phyloP scores from a whole-genome alignment of 345 rosid genomes.

The Aurinia saxatilis region DNA sequence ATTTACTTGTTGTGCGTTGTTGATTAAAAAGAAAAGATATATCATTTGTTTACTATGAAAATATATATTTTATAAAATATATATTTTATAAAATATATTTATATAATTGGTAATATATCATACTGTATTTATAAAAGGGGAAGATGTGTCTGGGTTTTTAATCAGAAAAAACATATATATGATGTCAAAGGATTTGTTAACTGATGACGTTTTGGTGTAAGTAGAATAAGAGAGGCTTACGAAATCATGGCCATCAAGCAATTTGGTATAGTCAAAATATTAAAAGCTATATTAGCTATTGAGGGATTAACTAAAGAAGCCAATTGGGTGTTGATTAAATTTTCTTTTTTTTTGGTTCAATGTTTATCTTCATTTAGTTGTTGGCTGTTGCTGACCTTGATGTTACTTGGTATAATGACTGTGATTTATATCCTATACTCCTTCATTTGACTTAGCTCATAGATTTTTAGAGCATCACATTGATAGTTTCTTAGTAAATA shows the following conservation, averaged over 20 bases:
- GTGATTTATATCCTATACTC: not conserved
- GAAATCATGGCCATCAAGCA: not conserved
- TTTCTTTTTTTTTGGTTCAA: not conserved
- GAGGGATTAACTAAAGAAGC: not conserved
- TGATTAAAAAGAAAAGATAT: too few relatives aligned
- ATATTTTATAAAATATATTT: too few relatives aligned
- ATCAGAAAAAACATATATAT: not conserved
- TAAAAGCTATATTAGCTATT: not conserved
- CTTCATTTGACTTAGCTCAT: not conserved
- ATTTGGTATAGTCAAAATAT: constrained; percentile 5
- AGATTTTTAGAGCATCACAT: too few relatives aligned
- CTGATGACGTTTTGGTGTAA: not conserved
- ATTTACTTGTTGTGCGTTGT: too few relatives aligned
- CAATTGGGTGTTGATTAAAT: not conserved
- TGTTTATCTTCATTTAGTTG: constrained; percentile 5
- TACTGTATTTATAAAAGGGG: not conserved
- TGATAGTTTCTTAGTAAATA: too few relatives aligned
- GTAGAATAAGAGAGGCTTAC: not conserved
- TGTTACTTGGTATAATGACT: not conserved
- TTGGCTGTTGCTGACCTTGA: too few relatives aligned
- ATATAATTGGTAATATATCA: not conserved
- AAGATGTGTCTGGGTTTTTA: not conserved
- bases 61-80: too few relatives aligned
- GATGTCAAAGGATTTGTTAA: constrained; percentile 15
- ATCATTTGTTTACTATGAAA: too few relatives aligned